Conservation (phyloP, 2,329 filamentous ascomycete genomes). For the Aureobasidium sp. region DNA sequence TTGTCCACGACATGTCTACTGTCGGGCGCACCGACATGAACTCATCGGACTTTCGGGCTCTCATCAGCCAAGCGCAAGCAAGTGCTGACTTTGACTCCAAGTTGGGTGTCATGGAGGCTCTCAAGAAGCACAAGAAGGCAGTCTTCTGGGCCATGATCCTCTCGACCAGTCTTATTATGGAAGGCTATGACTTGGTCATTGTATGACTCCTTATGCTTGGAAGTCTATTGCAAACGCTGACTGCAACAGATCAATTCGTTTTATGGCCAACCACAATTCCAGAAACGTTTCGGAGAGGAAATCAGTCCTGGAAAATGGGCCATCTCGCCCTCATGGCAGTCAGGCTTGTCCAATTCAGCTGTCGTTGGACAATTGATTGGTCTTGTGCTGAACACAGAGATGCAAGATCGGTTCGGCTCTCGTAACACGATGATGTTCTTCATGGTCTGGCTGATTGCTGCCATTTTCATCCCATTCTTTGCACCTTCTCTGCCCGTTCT, state of each 20-base stretch:
- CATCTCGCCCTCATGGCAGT: slow-evolving; percentile 35
- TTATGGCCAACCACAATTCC: slow-evolving; percentile 51
- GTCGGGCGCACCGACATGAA: background rate
- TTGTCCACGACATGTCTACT: background rate
- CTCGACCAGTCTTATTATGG: slow-evolving; percentile 54
- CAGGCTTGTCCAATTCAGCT: slow-evolving; percentile 23
- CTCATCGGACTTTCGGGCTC: background rate
- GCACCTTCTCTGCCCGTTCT: slow-evolving; percentile 32
- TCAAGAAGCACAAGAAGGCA: slow-evolving; percentile 39
- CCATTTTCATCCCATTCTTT: slow-evolving; percentile 46
- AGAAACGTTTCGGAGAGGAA: slow-evolving; percentile 44
- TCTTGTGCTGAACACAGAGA: background rate
- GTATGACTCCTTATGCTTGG: too few relatives aligned
- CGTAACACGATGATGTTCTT: slow-evolving; percentile 5
- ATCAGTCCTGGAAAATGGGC: slow-evolving; percentile 30
- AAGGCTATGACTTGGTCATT: slow-evolving; percentile 21
- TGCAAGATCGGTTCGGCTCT: background rate
- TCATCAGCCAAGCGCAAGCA: background rate
- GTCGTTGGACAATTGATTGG: background rate
- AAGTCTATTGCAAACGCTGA: slow-evolving; percentile 51
- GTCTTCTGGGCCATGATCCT: slow-evolving; percentile 53
- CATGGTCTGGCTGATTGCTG: slow-evolving; percentile 24
- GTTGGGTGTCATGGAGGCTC: slow-evolving; percentile 17
- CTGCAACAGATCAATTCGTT: slow-evolving; percentile 53
- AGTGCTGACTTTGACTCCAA: background rate